Percentiles rank a stretch among this genome's conserved stretches.
Evolutionary conservation across 139 green algal genomes (phyloP).

Genomic region (Limnomonas spitsbergensis): DNA sequence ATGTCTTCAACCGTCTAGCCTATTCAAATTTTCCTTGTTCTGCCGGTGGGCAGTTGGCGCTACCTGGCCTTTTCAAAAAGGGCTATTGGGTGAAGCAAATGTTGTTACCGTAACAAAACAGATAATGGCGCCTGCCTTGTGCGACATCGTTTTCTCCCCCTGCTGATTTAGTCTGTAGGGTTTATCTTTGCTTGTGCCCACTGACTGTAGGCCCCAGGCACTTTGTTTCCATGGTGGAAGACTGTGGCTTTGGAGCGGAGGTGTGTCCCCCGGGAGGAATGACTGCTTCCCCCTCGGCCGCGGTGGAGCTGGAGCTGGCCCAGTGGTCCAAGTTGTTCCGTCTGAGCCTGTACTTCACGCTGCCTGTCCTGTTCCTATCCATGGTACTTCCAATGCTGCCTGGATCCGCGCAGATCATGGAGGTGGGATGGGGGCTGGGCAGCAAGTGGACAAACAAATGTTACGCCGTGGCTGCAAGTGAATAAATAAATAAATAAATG

Average conservation of each 20-base stretch:
- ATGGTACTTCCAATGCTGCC: conserved; percentile 78
- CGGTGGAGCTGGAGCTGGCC: conserved; percentile 44
- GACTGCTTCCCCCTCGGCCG: not conserved
- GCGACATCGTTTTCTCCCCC: no score
- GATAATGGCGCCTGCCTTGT: no score
- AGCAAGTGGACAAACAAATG: not conserved
- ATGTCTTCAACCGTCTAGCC: not conserved
- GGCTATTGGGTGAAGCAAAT: no score
- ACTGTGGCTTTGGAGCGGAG: conserved; percentile 20
- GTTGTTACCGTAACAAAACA: no score
- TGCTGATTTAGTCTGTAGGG: no score
- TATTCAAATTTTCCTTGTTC: no score
- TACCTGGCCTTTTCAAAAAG: no score
- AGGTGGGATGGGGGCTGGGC: not conserved
- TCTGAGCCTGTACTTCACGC: conserved; percentile 61
- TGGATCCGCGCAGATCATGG: not conserved
- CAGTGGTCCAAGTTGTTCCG: conserved; percentile 51
- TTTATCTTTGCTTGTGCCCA: no score
- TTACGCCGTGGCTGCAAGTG: no score
- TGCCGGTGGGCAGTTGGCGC: no score
- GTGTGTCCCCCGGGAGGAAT: not conserved
- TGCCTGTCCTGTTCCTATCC: conserved; percentile 85
- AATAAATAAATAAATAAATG: no score
- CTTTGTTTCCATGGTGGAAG: conserved; percentile 55
- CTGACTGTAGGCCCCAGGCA: conserved; percentile 32